These are phyloP conservation scores for Canavalia gladiata DNA, from an alignment of 306 rosid species.

Conservation along the genomic window DNA sequence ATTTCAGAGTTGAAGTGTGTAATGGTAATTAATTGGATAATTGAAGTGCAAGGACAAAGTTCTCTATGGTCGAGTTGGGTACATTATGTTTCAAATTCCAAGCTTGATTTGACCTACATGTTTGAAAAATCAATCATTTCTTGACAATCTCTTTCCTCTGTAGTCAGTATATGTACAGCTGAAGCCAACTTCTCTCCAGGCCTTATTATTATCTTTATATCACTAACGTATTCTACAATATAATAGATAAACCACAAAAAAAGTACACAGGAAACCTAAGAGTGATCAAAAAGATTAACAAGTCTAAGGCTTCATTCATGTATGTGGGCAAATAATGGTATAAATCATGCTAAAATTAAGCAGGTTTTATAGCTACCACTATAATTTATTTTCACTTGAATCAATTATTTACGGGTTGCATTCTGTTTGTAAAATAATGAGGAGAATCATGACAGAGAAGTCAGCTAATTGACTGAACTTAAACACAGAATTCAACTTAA, in stretches of 20 bases:
- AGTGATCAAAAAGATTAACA: not conserved
- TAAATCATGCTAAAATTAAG: not conserved
- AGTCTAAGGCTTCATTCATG: not conserved
- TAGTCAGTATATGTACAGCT: slow-evolving; percentile 48
- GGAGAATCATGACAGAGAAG: not conserved
- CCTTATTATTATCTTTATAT: slow-evolving; percentile 19
- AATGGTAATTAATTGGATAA: not conserved
- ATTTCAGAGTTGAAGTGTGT: not conserved
- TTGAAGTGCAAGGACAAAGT: slow-evolving; percentile 21
- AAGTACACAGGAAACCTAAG: not conserved
- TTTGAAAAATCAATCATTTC: slow-evolving; percentile 51
- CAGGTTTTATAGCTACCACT: too few relatives aligned
- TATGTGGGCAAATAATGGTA: not conserved
- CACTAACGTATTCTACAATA: not conserved
- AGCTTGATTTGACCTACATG: slow-evolving; percentile 48
- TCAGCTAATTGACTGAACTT: not conserved
- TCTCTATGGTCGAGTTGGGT: slow-evolving; percentile 5
- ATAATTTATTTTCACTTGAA: too few relatives aligned
- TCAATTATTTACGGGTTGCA: too few relatives aligned
- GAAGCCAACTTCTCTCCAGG: slow-evolving; percentile 51
- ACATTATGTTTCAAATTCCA: slow-evolving; percentile 20
- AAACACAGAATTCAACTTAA: slow-evolving; percentile 17
- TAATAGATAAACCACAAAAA: too few relatives aligned
- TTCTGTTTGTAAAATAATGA: too few relatives aligned
- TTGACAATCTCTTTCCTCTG: slow-evolving; percentile 43